These are phyloP conservation scores for Fusarium equiseti DNA, from an alignment of 2,329 filamentous ascomycete genomes.

Conservation along the genomic window DNA sequence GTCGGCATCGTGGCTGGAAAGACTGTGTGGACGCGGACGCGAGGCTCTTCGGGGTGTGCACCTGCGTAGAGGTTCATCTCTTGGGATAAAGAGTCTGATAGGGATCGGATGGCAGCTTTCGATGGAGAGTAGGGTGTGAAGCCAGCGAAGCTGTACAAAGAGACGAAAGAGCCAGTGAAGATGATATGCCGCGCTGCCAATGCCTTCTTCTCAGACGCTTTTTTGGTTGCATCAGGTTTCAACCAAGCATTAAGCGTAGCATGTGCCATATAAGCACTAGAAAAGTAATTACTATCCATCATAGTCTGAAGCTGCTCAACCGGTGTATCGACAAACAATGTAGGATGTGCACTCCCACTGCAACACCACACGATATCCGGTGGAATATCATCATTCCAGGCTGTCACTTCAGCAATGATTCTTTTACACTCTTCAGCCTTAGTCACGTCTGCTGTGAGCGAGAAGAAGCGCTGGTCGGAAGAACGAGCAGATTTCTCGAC, in stretches of 20 bases:
- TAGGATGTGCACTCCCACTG: constrained; percentile 35
- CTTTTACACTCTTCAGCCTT: constrained; percentile 21
- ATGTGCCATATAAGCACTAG: constrained; percentile 37
- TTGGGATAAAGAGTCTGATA: constrained; percentile 34
- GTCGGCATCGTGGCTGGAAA: constrained; percentile 37
- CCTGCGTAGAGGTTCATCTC: constrained; percentile 37
- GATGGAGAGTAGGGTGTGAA: constrained; percentile 33
- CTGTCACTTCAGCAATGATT: constrained; percentile 18
- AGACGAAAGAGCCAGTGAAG: constrained; percentile 37
- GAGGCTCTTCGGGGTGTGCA: constrained; percentile 19
- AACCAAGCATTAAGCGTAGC: constrained; percentile 33
- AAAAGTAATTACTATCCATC: constrained; percentile 42
- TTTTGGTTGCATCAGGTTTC: background rate
- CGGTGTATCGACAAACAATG: constrained; percentile 33
- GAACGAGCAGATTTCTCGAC: constrained; percentile 15
- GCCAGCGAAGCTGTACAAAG: constrained; percentile 30
- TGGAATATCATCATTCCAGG: constrained; percentile 17
- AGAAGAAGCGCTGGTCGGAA: constrained; percentile 26
- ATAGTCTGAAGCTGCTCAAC: constrained; percentile 35
- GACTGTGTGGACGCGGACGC: constrained; percentile 27
- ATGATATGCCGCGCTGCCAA: constrained; percentile 20
- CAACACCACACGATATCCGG: constrained; percentile 34
- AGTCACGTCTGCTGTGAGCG: constrained; percentile 19
- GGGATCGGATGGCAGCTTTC: constrained; percentile 30
- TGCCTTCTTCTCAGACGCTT: background rate